Evolutionary conservation across 177 flowering plant species (phyloP).

Genomic region (Vitis hybrid): DNA sequence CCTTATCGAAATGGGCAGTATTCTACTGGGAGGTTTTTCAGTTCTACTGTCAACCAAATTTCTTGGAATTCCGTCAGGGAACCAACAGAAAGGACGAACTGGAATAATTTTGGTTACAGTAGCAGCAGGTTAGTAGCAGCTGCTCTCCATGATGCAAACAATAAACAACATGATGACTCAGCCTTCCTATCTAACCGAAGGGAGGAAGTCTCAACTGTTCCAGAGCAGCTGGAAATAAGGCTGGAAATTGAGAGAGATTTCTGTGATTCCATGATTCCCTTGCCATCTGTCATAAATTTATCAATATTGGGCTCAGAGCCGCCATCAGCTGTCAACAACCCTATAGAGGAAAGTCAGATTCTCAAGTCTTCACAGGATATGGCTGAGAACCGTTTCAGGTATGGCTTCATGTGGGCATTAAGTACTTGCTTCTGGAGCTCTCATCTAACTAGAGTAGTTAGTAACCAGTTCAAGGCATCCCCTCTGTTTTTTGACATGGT

Average conservation of each 20-base stretch:
- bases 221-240: conserved; percentile 57
- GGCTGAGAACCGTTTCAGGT: conserved; percentile 79
- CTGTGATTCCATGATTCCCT: conserved; percentile 25
- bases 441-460: no score
- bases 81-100: conserved; percentile 34
- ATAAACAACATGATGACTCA: conserved; percentile 22
- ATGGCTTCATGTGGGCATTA: conserved; percentile 6
- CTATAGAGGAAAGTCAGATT: conserved; percentile 21
- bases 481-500: no score
- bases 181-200: conserved; percentile 20
- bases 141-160: conserved; percentile 54
- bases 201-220: conserved; percentile 32
- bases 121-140: conserved; percentile 56
- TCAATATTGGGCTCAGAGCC: conserved; percentile 43
- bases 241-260: conserved; percentile 49
- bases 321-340: conserved; percentile 17
- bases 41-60: conserved; percentile 21
- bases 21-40: conserved; percentile 29
- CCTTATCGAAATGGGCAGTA: conserved; percentile 33
- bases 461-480: no score
- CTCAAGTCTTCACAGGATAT: conserved; percentile 31
- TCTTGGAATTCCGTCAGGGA: conserved; percentile 24
- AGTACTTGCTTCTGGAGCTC: no score
- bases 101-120: conserved; percentile 37
- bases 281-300: conserved; percentile 56